phyloP scores from a whole-genome alignment of 768 basidiomycete genomes.

The Sarcodon aspratus region DNA sequence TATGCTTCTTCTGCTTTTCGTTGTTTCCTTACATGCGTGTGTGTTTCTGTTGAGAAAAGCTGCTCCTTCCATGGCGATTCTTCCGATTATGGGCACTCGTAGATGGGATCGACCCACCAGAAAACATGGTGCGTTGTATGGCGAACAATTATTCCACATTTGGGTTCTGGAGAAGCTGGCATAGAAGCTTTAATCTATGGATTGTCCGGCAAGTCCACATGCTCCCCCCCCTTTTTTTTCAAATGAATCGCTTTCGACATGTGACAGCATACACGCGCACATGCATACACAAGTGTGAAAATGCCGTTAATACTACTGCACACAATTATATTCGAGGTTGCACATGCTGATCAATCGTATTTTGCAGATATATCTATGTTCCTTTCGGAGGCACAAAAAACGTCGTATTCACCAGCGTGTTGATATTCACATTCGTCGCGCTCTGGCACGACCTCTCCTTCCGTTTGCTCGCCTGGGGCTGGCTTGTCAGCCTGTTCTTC shows the following conservation, averaged over 20 bases:
- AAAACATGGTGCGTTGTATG: constrained; percentile 99
- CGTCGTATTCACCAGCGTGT: constrained; percentile 47
- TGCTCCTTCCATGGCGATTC: constrained; percentile 92
- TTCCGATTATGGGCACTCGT: constrained; percentile 89
- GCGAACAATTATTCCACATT: constrained; percentile 90
- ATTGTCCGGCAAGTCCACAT: constrained; percentile 52
- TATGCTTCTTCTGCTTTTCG: neutral
- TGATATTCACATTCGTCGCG: constrained; percentile 94
- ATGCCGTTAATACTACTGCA: too few species aligned
- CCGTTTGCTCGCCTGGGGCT: constrained; percentile 87
- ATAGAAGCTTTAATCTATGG: constrained; percentile 95
- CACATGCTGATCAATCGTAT: constrained; percentile 1
- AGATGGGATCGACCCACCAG: constrained; percentile 87
- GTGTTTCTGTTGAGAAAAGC: constrained; percentile 29
- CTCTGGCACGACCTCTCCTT: constrained; percentile 95
- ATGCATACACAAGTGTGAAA: too few species aligned
- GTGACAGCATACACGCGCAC: too few species aligned
- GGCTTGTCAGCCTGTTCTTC: constrained; percentile 88
- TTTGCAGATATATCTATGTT: constrained; percentile 79
- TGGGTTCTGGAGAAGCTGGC: constrained; percentile 97
- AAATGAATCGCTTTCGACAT: neutral
- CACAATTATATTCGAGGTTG: neutral
- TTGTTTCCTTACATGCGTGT: neutral
- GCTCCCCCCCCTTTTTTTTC: neutral
- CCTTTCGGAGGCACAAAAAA: constrained; percentile 72